Percentiles rank a stretch among this genome's conserved stretches.
These are phyloP conservation scores for Schizopora paradoxa DNA, from an alignment of 1,284 basidiomycete genomes.

Conservation along the genomic window DNA sequence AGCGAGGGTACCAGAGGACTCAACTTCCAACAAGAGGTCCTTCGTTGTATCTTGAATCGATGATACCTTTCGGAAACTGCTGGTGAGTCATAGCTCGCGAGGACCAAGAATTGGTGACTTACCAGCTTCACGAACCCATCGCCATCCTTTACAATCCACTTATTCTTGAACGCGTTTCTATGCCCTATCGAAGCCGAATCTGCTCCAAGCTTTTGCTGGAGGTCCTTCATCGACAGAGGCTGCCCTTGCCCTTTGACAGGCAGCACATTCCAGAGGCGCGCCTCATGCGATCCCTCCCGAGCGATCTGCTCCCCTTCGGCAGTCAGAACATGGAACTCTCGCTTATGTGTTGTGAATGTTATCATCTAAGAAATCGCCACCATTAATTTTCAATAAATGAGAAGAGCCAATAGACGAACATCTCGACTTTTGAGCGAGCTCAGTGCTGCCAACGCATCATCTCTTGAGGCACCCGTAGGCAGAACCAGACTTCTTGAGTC, in stretches of 20 bases:
- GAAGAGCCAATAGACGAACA: constrained; percentile 39
- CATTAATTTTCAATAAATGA: no score
- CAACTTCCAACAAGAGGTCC: constrained; percentile 71
- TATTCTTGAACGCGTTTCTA: constrained; percentile 93
- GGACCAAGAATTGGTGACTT: constrained; percentile 33
- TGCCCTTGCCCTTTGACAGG: constrained; percentile 63
- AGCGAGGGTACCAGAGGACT: constrained; percentile 63
- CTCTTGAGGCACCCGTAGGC: constrained; percentile 63
- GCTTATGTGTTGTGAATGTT: constrained; percentile 74
- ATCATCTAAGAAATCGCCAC: constrained; percentile 79
- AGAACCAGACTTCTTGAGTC: constrained; percentile 74
- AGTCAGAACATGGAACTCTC: constrained; percentile 68
- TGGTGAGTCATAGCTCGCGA: no score
- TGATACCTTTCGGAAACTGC: constrained; percentile 44
- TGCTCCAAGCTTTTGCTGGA: constrained; percentile 75
- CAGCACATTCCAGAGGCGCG: constrained; percentile 83
- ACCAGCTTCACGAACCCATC: constrained; percentile 84
- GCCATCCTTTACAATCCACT: constrained; percentile 93
- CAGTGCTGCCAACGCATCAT: constrained; percentile 82
- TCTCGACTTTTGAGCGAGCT: constrained; percentile 86
- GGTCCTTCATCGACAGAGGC: constrained; percentile 59
- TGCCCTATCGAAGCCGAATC: constrained; percentile 90
- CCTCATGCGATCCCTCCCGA: constrained; percentile 87
- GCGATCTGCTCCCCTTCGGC: constrained; percentile 79
- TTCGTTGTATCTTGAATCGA: constrained; percentile 71